phyloP scores from a whole-genome alignment of 352 stramenopile species.

The Peronospora farinosa region DNA sequence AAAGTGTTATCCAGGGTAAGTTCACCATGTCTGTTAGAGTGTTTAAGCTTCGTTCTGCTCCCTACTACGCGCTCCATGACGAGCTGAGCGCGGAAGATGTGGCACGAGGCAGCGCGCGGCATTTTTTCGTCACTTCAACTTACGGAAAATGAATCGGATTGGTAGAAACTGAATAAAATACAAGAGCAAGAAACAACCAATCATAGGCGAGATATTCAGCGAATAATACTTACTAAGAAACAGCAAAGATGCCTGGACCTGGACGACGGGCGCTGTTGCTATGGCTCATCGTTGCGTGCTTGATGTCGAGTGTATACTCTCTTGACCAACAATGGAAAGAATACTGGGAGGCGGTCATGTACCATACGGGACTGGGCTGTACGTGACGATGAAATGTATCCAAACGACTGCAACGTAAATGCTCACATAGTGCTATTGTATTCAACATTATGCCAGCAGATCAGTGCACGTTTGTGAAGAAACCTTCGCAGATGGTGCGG shows the following conservation, averaged over 20 bases:
- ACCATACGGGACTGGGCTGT: conserved; percentile 47
- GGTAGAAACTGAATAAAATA: not conserved
- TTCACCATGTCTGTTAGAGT: conserved; percentile 38
- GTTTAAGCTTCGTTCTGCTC: conserved; percentile 14
- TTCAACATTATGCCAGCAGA: conserved; percentile 26
- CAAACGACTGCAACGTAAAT: conserved; percentile 2
- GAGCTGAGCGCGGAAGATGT: conserved; percentile 29
- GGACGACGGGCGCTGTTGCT: conserved; percentile 14
- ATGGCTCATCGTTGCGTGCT: conserved; percentile 8
- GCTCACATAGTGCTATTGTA: conserved; percentile 3
- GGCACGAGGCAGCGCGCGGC: conserved; percentile 1
- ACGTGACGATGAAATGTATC: conserved; percentile 18
- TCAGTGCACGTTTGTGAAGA: conserved; percentile 66
- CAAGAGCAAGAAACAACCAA: not conserved
- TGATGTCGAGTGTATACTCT: conserved; percentile 5
- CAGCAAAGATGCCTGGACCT: not conserved
- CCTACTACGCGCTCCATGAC: conserved; percentile 21
- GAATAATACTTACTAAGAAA: not conserved
- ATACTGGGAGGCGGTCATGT: conserved; percentile 39
- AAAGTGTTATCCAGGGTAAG: conserved; percentile 24
- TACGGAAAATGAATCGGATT: not conserved
- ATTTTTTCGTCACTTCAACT: conserved; percentile 24
- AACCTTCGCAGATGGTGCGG: conserved; percentile 52
- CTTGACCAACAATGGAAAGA: conserved; percentile 25
- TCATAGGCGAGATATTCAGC: too few relatives aligned